Conservation (phyloP, 768 basidiomycete genomes). For the Naganishia friedmannii region DNA sequence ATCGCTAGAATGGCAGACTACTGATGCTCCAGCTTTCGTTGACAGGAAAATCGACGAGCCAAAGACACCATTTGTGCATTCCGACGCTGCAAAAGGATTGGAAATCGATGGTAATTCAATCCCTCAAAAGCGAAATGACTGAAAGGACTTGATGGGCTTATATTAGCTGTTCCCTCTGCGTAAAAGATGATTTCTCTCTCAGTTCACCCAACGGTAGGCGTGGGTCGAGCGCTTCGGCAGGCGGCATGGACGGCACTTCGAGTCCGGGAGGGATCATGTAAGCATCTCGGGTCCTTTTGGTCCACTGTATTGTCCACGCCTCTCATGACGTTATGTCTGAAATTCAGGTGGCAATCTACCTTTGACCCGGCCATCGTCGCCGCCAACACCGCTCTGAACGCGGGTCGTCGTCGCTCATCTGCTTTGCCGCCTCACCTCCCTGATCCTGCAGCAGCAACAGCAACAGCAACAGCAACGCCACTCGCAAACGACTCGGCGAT, state of each 20-base stretch:
- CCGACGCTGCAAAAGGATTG: slow-evolving; percentile 59
- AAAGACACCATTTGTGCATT: slow-evolving; percentile 89
- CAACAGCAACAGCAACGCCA: neutral
- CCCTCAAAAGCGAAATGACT: too few species aligned
- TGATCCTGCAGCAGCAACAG: slow-evolving; percentile 3
- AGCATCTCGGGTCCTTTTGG: slow-evolving; percentile 20
- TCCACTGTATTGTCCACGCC: slow-evolving; percentile 5
- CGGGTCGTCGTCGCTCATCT: slow-evolving; percentile 4
- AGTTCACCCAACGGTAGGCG: slow-evolving; percentile 28
- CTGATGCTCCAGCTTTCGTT: neutral
- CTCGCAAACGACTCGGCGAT: slow-evolving; percentile 20
- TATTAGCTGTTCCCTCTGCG: neutral
- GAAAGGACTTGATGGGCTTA: neutral
- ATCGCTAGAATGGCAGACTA: neutral
- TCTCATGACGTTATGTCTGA: slow-evolving; percentile 21
- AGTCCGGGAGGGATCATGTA: slow-evolving; percentile 53
- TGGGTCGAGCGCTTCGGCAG: slow-evolving; percentile 61
- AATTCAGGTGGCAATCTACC: slow-evolving; percentile 28
- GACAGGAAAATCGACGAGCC: slow-evolving; percentile 85
- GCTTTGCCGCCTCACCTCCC: slow-evolving; percentile 20
- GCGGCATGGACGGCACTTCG: slow-evolving; percentile 49
- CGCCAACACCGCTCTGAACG: slow-evolving; percentile 30
- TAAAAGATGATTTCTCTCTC: slow-evolving; percentile 59
- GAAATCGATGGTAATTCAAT: slow-evolving; percentile 48
- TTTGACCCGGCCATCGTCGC: slow-evolving; percentile 30